phyloP scores from a whole-genome alignment of 2,329 filamentous ascomycete genomes.

The Diaporthe australafricana region DNA sequence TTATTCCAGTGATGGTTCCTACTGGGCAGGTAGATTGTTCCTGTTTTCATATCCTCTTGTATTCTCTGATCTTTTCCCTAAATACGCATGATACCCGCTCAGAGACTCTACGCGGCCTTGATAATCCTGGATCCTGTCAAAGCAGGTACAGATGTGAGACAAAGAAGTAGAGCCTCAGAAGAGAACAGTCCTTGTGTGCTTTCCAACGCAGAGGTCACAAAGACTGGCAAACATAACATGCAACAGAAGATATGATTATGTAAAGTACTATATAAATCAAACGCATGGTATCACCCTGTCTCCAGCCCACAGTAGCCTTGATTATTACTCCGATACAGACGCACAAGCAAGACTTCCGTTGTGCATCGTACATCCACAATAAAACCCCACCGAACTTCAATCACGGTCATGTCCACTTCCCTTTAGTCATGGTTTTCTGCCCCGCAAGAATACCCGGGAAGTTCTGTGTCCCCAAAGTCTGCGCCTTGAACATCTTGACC shows the following conservation, averaged over 20 bases:
- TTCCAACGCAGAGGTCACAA: too few relatives aligned
- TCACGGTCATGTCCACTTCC: slow-evolving; percentile 36
- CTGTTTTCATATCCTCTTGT: too few relatives aligned
- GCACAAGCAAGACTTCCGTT: background rate
- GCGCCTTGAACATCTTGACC: slow-evolving; percentile 41
- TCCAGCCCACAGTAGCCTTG: background rate
- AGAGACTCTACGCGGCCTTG: too few relatives aligned
- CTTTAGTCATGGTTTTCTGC: slow-evolving; percentile 35
- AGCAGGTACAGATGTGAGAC: too few relatives aligned
- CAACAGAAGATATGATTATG: background rate
- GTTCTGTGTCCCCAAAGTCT: slow-evolving; percentile 41
- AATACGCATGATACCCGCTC: too few relatives aligned
- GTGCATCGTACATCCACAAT: background rate
- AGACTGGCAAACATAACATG: too few relatives aligned
- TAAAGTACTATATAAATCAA: background rate
- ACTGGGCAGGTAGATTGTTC: too few relatives aligned
- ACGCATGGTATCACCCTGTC: background rate
- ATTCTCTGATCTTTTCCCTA: too few relatives aligned
- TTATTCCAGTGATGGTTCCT: too few relatives aligned
- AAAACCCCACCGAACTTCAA: background rate
- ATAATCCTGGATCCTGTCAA: too few relatives aligned
- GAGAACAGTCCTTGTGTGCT: too few relatives aligned
- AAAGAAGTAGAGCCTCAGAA: too few relatives aligned
- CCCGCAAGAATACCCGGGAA: slow-evolving; percentile 37
- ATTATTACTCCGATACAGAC: background rate